phyloP scores from a whole-genome alignment of 176 grass and related monocot species.

The Aegilops bicornis region DNA sequence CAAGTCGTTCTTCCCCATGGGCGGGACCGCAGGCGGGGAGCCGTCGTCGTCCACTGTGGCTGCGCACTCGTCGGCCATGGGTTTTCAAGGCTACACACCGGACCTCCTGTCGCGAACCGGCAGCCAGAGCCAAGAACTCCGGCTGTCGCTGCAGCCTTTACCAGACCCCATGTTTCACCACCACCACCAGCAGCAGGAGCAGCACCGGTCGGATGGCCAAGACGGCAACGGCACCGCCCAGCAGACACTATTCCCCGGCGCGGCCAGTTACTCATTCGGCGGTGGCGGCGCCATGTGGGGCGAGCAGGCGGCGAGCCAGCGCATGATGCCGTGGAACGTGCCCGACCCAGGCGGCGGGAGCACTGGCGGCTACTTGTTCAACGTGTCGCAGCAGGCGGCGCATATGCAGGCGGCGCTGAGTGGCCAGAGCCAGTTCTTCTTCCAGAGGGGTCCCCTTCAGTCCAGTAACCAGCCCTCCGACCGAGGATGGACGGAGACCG shows the following conservation, averaged over 20 bases:
- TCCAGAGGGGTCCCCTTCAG: constrained; percentile 99
- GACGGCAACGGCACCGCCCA: constrained; percentile 38
- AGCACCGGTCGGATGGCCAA: constrained; percentile 43
- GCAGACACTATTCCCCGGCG: constrained; percentile 46
- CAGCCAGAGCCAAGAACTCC: constrained; percentile 79
- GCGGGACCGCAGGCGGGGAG: constrained; percentile 33
- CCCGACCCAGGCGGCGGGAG: constrained; percentile 44
- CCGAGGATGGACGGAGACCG: constrained; percentile 78
- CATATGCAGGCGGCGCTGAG: constrained; percentile 68
- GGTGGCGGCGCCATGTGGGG: constrained; percentile 58
- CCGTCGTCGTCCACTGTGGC: constrained; percentile 44
- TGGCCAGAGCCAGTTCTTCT: constrained; percentile 70
- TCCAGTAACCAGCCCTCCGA: constrained; percentile 97
- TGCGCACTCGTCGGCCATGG: constrained; percentile 54
- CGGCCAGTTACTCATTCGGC: constrained; percentile 52
- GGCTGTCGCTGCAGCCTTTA: constrained; percentile 82
- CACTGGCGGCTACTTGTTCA: constrained; percentile 57
- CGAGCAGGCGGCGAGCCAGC: constrained; percentile 56
- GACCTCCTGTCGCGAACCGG: constrained; percentile 71
- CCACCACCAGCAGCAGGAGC: constrained; percentile 31
- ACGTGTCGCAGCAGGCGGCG: constrained; percentile 61
- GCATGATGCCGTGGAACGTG: constrained; percentile 74
- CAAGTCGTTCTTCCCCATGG: constrained; percentile 96
- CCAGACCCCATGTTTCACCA: constrained; percentile 77
- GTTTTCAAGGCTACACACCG: constrained; percentile 68